phyloP scores from a whole-genome alignment of 1,139 yeast genomes.

The Candida glucosophila region DNA sequence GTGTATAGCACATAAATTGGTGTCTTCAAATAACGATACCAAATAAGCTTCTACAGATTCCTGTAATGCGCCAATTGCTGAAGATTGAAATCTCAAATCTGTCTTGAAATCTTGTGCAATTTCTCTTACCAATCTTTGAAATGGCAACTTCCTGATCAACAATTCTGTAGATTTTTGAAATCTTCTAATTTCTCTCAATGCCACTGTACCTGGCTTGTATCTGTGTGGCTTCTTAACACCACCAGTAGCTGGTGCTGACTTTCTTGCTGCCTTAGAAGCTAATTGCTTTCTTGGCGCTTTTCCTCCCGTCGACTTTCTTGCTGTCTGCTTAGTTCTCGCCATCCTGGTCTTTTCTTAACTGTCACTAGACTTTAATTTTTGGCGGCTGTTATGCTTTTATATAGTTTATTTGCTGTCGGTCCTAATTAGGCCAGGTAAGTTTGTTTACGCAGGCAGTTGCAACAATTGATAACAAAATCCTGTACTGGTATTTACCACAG shows the following conservation, averaged over 20 bases:
- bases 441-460: too few species aligned
- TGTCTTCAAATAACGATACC: conserved; percentile 83
- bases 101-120: conserved; percentile 97
- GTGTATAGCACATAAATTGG: conserved; percentile 97
- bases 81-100: conserved; percentile 95
- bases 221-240: conserved; percentile 99
- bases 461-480: too few species aligned
- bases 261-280: conserved; percentile 98
- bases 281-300: conserved; percentile 99
- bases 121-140: conserved; percentile 97
- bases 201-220: conserved; percentile 99
- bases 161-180: conserved; percentile 96
- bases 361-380: too few species aligned
- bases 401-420: too few species aligned
- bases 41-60: conserved; percentile 98
- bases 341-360: too few species aligned
- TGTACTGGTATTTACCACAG: too few species aligned
- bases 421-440: too few species aligned
- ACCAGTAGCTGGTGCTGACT: conserved; percentile 95
- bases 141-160: conserved; percentile 92
- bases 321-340: conserved; percentile 99
- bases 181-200: conserved; percentile 98
- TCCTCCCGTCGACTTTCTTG: conserved; percentile 98
- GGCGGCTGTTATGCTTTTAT: too few species aligned
- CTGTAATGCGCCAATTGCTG: conserved; percentile 97